Evolutionary conservation across 2,329 filamentous ascomycete genomes (phyloP).

Genomic region (Coniochaeta pulveracea): DNA sequence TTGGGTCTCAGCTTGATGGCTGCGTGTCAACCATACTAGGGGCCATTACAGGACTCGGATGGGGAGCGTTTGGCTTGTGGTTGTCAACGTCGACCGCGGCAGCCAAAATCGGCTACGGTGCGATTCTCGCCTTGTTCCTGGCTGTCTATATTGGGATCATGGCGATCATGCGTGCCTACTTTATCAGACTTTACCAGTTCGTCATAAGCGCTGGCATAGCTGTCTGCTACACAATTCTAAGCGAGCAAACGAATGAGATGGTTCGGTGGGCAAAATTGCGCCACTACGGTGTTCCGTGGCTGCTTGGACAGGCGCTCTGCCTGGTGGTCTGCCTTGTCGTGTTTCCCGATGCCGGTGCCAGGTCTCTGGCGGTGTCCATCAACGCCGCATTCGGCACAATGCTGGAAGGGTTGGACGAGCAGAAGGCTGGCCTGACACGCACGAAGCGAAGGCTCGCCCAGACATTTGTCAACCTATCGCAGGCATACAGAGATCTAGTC

Average conservation of each 20-base stretch:
- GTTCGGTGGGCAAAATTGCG: slow-evolving; percentile 39
- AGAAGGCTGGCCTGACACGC: slow-evolving; percentile 17
- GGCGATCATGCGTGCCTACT: slow-evolving; percentile 42
- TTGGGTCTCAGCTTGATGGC: slow-evolving; percentile 48
- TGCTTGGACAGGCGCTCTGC: slow-evolving; percentile 40
- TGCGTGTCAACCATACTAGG: slow-evolving; percentile 40
- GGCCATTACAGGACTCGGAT: slow-evolving; percentile 39
- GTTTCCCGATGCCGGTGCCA: slow-evolving; percentile 43
- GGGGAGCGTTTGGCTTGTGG: slow-evolving; percentile 41
- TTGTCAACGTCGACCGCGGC: slow-evolving; percentile 36
- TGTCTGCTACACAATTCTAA: slow-evolving; percentile 39
- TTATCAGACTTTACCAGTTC: slow-evolving; percentile 43
- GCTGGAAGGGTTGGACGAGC: slow-evolving; percentile 24
- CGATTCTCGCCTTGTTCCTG: slow-evolving; percentile 42
- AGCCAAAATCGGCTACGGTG: slow-evolving; percentile 37
- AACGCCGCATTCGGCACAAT: slow-evolving; percentile 35
- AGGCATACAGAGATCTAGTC: slow-evolving; percentile 42
- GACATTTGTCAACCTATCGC: slow-evolving; percentile 43
- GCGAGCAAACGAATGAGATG: slow-evolving; percentile 28
- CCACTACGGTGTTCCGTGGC: slow-evolving; percentile 43
- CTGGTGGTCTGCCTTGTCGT: slow-evolving; percentile 34
- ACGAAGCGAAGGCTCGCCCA: slow-evolving; percentile 32
- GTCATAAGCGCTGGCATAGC: slow-evolving; percentile 44
- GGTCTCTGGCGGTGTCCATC: slow-evolving; percentile 34
- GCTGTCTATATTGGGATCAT: slow-evolving; percentile 38